phyloP scores from a whole-genome alignment of 805 yeast genomes.

The Kuraishia hungarica region DNA sequence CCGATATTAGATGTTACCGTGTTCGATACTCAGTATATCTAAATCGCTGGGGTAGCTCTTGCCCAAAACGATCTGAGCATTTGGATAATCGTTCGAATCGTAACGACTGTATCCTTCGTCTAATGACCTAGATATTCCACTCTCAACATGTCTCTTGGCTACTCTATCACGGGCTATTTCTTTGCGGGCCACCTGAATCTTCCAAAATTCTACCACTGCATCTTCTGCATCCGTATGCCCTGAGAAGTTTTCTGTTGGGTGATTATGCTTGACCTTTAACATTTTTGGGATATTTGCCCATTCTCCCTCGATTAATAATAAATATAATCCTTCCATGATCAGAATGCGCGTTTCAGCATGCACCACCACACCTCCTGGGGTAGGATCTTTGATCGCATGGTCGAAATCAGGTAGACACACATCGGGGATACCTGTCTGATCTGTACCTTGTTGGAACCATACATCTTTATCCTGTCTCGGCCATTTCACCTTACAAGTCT shows the following conservation, averaged over 20 bases:
- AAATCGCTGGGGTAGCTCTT: constrained; percentile 11
- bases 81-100: constrained; percentile 50
- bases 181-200: constrained; percentile 33
- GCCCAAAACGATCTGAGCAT: constrained; percentile 34
- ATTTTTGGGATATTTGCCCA: constrained; percentile 44
- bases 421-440: constrained; percentile 18
- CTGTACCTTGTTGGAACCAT: constrained; percentile 5
- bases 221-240: not conserved
- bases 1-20: not conserved
- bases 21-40: constrained; percentile 7
- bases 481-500: constrained; percentile 10
- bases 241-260: constrained; percentile 1
- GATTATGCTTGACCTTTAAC: constrained; percentile 15
- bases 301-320: constrained; percentile 46
- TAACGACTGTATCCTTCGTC: constrained; percentile 46
- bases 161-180: constrained; percentile 46
- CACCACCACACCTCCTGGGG: constrained; percentile 40
- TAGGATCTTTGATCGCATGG: constrained; percentile 69
- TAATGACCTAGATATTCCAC: constrained; percentile 40
- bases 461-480: not conserved
- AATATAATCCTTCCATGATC: constrained; percentile 71
- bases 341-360: constrained; percentile 40
- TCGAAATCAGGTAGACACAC: constrained; percentile 64
- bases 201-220: constrained; percentile 32
- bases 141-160: constrained; percentile 52